Percentiles rank a stretch among this genome's conserved stretches.
These are phyloP conservation scores for Gossypium stocksii DNA, from an alignment of 345 rosid genomes.

Conservation along the genomic window DNA sequence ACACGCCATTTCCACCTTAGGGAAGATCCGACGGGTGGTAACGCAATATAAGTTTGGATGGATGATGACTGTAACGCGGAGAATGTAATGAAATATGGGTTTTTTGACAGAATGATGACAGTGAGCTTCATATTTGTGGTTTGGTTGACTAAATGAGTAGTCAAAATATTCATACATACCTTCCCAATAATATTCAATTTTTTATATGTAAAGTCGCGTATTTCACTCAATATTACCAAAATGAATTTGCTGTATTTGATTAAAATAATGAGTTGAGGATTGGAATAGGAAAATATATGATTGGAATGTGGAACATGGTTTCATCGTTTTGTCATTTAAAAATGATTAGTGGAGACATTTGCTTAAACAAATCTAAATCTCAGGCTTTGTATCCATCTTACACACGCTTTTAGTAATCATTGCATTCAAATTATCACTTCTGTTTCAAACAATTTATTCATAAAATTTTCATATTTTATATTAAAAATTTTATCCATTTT, in stretches of 20 bases:
- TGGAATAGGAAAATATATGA: too few species aligned
- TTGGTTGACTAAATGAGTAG: not conserved
- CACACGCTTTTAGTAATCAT: not conserved
- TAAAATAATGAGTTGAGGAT: too few species aligned
- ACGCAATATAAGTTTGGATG: not conserved
- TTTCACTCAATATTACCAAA: too few species aligned
- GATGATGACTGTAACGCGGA: slow-evolving; percentile 7
- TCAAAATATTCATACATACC: slow-evolving; percentile 1
- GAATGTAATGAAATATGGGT: not conserved
- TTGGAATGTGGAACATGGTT: not conserved
- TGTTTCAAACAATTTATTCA: too few species aligned
- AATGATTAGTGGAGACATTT: not conserved
- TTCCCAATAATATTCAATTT: not conserved
- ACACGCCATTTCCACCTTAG: slow-evolving; percentile 29
- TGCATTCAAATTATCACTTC: too few species aligned
- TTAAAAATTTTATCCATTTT: too few species aligned
- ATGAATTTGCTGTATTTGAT: too few species aligned
- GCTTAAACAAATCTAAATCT: not conserved
- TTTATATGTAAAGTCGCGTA: not conserved
- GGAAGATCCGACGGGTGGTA: slow-evolving; percentile 7
- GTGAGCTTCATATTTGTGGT: slow-evolving; percentile 1
- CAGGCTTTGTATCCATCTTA: too few species aligned
- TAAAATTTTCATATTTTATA: too few species aligned
- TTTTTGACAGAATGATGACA: slow-evolving; percentile 6
- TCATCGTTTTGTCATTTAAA: not conserved